These are phyloP conservation scores for Porpolomopsis calyptriformis DNA, from an alignment of 768 basidiomycete genomes.

Conservation along the genomic window DNA sequence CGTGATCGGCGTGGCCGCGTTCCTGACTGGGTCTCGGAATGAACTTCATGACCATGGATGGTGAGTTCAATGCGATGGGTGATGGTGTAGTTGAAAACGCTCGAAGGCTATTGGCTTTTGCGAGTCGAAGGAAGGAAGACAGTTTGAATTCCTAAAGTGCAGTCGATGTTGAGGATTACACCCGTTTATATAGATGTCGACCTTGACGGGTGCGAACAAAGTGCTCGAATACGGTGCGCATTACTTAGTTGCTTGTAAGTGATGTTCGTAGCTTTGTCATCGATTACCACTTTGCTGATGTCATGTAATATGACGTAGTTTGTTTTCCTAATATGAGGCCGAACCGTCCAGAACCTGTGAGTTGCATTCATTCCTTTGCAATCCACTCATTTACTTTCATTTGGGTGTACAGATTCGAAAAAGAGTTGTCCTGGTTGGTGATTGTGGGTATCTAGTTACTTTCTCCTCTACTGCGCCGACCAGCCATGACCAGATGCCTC, in stretches of 20 bases:
- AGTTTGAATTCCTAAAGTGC: slow-evolving; percentile 17
- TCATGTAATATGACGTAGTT: too few species aligned
- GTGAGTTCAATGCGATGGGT: neutral
- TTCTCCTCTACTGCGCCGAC: too few species aligned
- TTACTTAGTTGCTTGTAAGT: neutral
- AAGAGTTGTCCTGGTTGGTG: too few species aligned
- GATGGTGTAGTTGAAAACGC: slow-evolving; percentile 9
- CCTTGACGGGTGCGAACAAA: neutral
- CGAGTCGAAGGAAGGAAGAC: slow-evolving; percentile 29
- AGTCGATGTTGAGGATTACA: neutral
- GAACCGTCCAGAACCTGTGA: too few species aligned
- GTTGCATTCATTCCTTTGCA: too few species aligned
- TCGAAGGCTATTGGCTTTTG: slow-evolving; percentile 25
- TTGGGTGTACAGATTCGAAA: too few species aligned
- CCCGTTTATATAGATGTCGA: neutral
- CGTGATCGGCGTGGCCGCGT: slow-evolving; percentile 68
- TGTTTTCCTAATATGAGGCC: too few species aligned
- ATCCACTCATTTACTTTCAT: too few species aligned
- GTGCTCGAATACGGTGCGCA: neutral
- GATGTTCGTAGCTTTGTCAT: too few species aligned
- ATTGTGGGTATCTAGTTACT: too few species aligned
- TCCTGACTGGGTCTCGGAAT: slow-evolving; percentile 47
- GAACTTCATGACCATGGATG: slow-evolving; percentile 24
- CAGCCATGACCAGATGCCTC: too few species aligned
- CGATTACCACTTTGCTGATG: too few species aligned